Base-by-base conservation (phyloP, 2,329 filamentous ascomycete species). In the Fusarium nodosum region DNA sequence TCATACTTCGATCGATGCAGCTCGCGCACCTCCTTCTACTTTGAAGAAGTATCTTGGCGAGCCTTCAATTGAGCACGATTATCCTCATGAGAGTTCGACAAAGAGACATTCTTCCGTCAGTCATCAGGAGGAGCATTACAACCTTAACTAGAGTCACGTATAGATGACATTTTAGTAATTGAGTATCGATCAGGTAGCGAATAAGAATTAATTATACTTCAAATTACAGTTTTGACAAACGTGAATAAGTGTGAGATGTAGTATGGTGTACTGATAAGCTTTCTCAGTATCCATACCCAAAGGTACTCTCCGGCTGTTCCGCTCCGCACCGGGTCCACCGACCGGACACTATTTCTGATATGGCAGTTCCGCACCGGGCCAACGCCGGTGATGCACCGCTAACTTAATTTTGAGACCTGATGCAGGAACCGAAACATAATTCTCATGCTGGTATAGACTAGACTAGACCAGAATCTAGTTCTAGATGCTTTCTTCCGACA, bases 81-180 rank as follows among this genome's bases (percentile, higher is more conserved):
- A 75, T 12, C 76, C 76, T 0, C 48, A 77, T 5, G 75, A 78
- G 22, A 78, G 76, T 64, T 68, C 65, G n/a, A 74, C 71, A 20
- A 69, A 59, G 59, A 52, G 76, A 26, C 76, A 77, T 5, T 71
- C 71, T 26, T 74, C 73, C 33, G 48, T 71, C 2, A 78, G 76
- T 60, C 73, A 76, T n/a, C 76, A 78, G 66, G 76, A 78, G 71
- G 66, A 71, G n/a, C 72, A 77, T 26, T 73, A 73, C 13, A 62
- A 42, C 22, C 31, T 76, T 52, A 60, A 65, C 22, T 71, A 56
- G 20, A 41, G 24, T 30, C 13, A 20, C n/a, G 18, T 5, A 13
- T 18, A 16, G 9, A 26, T 28, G 36, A 22, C 22, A 16, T 41
- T 63, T 33, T 30, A 36, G 10, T 34, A 26, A 39, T 50, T 20